Percentiles rank a stretch among this genome's conserved stretches.
Conservation (phyloP, 352 stramenopile genomes). For the Phytophthora citrophthora region DNA sequence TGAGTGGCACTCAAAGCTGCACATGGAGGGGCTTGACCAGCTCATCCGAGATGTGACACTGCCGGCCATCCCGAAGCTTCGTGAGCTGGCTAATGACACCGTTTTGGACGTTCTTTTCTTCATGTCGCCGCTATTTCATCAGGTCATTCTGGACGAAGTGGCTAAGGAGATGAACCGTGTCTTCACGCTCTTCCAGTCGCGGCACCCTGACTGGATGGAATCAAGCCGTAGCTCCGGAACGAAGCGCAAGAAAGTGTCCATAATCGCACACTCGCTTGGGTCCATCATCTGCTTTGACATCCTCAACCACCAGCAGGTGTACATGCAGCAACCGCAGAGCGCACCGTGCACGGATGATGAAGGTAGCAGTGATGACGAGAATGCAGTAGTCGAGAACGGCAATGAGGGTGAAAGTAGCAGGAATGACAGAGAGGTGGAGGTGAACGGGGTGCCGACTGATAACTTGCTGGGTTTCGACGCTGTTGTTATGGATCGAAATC, state of each 20-base stretch:
- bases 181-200: constrained; percentile 72
- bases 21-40: constrained; percentile 73
- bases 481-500: constrained; percentile 26
- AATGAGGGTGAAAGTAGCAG: constrained; percentile 27
- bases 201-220: constrained; percentile 58
- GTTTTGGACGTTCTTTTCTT: constrained; percentile 93
- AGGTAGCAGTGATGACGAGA: constrained; percentile 44
- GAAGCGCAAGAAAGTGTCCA: constrained; percentile 84
- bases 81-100: constrained; percentile 93
- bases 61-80: constrained; percentile 90
- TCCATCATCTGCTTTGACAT: constrained; percentile 95
- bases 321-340: constrained; percentile 40
- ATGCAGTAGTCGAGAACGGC: constrained; percentile 24
- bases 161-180: constrained; percentile 92
- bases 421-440: constrained; percentile 11
- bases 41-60: constrained; percentile 81
- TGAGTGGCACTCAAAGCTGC: constrained; percentile 89
- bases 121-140: constrained; percentile 92
- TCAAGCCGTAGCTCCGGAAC: constrained; percentile 1
- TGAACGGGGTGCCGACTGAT: constrained; percentile 11
- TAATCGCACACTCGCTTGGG: constrained; percentile 89
- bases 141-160: constrained; percentile 93
- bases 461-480: constrained; percentile 44
- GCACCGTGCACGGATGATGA: constrained; percentile 42
- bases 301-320: constrained; percentile 71